A percentile compares a stretch with the other conserved stretches of the same genome.
phyloP scores from a whole-genome alignment of 768 basidiomycete species.

The Pulveroboletus sp. region DNA sequence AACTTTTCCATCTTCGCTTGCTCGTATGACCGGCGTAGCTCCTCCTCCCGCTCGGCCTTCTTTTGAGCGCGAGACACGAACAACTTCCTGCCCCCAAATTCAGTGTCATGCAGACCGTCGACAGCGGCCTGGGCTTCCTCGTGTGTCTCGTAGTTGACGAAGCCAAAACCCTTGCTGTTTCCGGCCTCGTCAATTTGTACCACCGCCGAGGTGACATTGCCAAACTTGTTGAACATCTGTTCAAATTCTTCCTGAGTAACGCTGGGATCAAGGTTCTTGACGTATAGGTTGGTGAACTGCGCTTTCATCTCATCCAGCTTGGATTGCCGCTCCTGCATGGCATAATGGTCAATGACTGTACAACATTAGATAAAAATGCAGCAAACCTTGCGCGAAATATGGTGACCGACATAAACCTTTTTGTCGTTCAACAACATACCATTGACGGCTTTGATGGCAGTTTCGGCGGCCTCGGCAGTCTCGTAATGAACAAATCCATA shows the following conservation, averaged over 20 bases:
- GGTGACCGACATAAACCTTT: slow-evolving; percentile 97
- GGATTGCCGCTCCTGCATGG: slow-evolving; percentile 87
- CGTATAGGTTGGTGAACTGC: slow-evolving; percentile 96
- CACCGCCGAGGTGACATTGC: slow-evolving; percentile 84
- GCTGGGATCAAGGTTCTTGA: slow-evolving; percentile 93
- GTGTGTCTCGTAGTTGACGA: slow-evolving; percentile 93
- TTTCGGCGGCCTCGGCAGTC: slow-evolving; percentile 92
- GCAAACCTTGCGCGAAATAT: slow-evolving; percentile 90
- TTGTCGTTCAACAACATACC: slow-evolving; percentile 99
- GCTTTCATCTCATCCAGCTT: slow-evolving; percentile 97
- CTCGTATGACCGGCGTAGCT: slow-evolving; percentile 90
- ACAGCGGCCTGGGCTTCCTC: slow-evolving; percentile 91
- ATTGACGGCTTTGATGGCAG: slow-evolving; percentile 97
- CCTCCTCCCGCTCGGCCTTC: slow-evolving; percentile 97
- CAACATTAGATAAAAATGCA: too few species aligned
- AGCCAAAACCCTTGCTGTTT: slow-evolving; percentile 95
- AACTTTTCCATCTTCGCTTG: slow-evolving; percentile 95
- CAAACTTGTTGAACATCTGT: slow-evolving; percentile 71
- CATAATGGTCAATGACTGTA: background rate
- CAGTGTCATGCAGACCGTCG: slow-evolving; percentile 82
- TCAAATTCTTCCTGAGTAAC: slow-evolving; percentile 84
- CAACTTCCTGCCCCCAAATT: slow-evolving; percentile 81
- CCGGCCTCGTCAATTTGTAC: slow-evolving; percentile 82
- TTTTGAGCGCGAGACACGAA: slow-evolving; percentile 97
- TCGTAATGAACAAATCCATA: slow-evolving; percentile 99